Conservation (phyloP, 495 filamentous ascomycete species). For the Amphirosellinia nigrospora region DNA sequence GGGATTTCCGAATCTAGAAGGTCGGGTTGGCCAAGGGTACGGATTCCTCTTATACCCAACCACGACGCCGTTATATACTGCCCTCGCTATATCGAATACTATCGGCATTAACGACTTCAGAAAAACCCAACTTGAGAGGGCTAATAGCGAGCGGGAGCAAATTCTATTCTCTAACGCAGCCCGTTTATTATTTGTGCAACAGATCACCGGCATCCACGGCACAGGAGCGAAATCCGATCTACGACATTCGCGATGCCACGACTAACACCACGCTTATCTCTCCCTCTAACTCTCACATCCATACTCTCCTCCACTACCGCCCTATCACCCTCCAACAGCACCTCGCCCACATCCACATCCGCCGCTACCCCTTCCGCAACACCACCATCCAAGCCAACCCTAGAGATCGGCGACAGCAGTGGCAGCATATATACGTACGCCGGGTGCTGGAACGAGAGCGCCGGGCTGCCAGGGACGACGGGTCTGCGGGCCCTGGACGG, state of each 20-base stretch:
- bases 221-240: background rate
- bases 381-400: slow-evolving; percentile 17
- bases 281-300: slow-evolving; percentile 1
- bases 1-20: background rate
- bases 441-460: slow-evolving; percentile 60
- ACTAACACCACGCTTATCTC: background rate
- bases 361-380: background rate
- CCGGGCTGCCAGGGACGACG: slow-evolving; percentile 35
- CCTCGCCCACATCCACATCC: slow-evolving; percentile 19
- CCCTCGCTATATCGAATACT: background rate
- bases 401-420: slow-evolving; percentile 30
- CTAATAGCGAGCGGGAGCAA: background rate
- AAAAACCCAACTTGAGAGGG: background rate
- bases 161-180: background rate
- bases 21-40: background rate
- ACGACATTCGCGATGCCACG: background rate
- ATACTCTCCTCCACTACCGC: slow-evolving; percentile 2
- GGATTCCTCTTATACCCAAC: background rate
- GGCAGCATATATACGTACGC: slow-evolving; percentile 43
- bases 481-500: slow-evolving; percentile 42
- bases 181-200: too few relatives aligned
- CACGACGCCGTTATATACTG: background rate
- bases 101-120: background rate
- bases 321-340: slow-evolving; percentile 9
- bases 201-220: background rate